Conservation (phyloP, 805 yeast genomes). For the Jamesozyma hellenica region DNA sequence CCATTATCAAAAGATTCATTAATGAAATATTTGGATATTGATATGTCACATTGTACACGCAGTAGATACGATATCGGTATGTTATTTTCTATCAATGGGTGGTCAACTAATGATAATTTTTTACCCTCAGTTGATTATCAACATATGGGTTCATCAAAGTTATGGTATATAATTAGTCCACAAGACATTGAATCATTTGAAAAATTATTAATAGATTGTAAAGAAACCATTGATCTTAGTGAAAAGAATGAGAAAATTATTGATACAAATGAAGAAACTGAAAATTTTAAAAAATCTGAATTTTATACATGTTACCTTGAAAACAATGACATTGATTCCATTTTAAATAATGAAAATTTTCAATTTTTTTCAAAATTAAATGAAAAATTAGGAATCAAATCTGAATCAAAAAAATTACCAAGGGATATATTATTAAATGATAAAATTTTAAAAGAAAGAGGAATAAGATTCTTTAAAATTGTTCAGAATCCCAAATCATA, state of each 20-base stretch:
- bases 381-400: slow-evolving; percentile 9
- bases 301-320: not conserved
- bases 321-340: not conserved
- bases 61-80: slow-evolving; percentile 43
- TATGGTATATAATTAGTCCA: slow-evolving; percentile 59
- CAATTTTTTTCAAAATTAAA: slow-evolving; percentile 35
- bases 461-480: slow-evolving; percentile 38
- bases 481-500: slow-evolving; percentile 56
- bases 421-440: slow-evolving; percentile 39
- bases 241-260: slow-evolving; percentile 25
- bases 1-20: slow-evolving; percentile 42
- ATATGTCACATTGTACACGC: slow-evolving; percentile 32
- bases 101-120: slow-evolving; percentile 55
- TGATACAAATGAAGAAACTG: slow-evolving; percentile 26
- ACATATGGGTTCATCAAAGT: slow-evolving; percentile 43
- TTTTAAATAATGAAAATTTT: not conserved
- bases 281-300: not conserved
- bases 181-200: slow-evolving; percentile 45
- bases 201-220: slow-evolving; percentile 4
- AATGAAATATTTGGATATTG: slow-evolving; percentile 36
- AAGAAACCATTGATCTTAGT: slow-evolving; percentile 7
- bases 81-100: slow-evolving; percentile 44
- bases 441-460: slow-evolving; percentile 34
- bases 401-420: not conserved
- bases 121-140: slow-evolving; percentile 44